phyloP scores from a whole-genome alignment of 225 moss, liverwort and hornwort species.

The Marchantia polymorpha region DNA sequence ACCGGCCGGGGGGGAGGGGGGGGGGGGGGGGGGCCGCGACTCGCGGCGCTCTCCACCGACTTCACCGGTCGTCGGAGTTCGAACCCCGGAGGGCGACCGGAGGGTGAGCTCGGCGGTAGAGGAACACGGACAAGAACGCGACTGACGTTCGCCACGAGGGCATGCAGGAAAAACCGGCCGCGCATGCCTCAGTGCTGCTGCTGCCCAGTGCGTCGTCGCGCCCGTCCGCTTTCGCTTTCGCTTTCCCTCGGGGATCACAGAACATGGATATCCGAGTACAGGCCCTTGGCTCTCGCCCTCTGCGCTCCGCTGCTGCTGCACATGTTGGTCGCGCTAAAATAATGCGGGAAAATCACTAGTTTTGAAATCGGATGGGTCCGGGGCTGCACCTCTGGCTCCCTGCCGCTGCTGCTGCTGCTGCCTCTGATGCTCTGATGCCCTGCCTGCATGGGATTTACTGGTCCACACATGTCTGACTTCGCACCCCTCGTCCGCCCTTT shows the following conservation, averaged over 20 bases:
- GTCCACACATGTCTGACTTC: not conserved
- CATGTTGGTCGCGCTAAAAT: not conserved
- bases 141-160: not conserved
- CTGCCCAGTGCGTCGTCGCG: not conserved
- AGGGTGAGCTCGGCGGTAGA: not conserved
- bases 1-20: not conserved
- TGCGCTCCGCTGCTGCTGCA: slow-evolving; percentile 1
- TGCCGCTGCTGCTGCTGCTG: no score
- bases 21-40: not conserved
- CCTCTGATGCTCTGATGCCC: no score
- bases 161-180: not conserved
- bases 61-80: not conserved
- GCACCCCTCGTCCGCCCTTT: not conserved
- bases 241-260: not conserved
- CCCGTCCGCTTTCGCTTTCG: not conserved
- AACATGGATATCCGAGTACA: not conserved
- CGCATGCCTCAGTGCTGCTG: not conserved
- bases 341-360: not conserved
- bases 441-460: not conserved
- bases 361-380: not conserved
- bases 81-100: not conserved
- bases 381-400: not conserved
- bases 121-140: not conserved
- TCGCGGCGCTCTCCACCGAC: not conserved
- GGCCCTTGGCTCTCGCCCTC: not conserved